Evolutionary conservation across 192 early-diverging fungal species (phyloP), one percentile per base, ranked within the genome.

Genomic region (Mortierella antarctica): DNA sequence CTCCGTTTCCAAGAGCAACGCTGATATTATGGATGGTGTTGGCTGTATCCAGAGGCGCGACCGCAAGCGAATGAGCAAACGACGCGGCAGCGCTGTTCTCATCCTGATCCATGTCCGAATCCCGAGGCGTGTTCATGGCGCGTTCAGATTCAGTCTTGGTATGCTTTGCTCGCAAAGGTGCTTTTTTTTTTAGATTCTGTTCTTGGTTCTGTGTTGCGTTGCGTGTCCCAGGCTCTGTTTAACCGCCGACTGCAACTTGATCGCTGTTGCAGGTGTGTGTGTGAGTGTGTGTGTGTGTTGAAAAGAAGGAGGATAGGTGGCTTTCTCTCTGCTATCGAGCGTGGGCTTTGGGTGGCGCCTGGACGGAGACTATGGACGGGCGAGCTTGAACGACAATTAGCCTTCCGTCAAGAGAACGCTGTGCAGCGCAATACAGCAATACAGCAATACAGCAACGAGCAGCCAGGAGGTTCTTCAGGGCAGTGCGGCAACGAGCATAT

Each of bases 31-130:
- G 62, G 49, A 67, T 52, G 1, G 65, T 68, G 20, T 54, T 62
- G 18, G 76, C 52, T 12, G 77, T 72, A 48, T 72, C 70, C 18
- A 72, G 42, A 42, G 77, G 77, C 39, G 70, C 70, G 41, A 62
- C 77, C 13, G 70, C 63, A 15, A 80, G 70, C 42, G 77, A 80
- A n/a, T 72, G 77, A 20, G 77, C 77, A 67, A 80, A 80, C 4
- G 70, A 80, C 13, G 70, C 77, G 7, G 77, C 51, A 40, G 70
- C 65, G 61, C 58, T 62, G 45, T 57, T 41, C 40, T 80, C 77
- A 50, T 67, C 70, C 52, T 78, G 74, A 70, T 80, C 77, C 65
- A 21, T 67, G 21, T 41, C 64, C 23, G 77, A 71, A 58, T 80
- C 70, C 65, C 67, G 70, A 72, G 77, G 77, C 48, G 65, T 55